A percentile compares a stretch with the other conserved stretches of the same genome.
Conservation (phyloP, 2,329 filamentous ascomycete species). For the Graphilbum sp. region DNA sequence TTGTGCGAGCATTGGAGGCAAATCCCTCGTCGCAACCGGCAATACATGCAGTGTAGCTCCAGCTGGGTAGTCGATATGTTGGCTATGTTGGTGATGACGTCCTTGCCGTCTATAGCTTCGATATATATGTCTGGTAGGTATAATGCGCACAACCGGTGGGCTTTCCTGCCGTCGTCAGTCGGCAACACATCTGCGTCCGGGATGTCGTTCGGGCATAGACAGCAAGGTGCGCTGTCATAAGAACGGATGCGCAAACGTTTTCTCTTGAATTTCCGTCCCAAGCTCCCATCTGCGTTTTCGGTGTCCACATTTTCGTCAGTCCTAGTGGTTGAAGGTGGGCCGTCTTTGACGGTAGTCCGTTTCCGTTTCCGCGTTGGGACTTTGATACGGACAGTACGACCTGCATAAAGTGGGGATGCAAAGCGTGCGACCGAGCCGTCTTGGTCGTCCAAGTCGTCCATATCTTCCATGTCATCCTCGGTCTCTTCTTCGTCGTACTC, state of each 20-base stretch:
- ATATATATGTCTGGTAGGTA: constrained; percentile 91
- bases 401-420: constrained; percentile 58
- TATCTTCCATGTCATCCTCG: constrained; percentile 45
- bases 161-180: constrained; percentile 75
- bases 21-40: constrained; percentile 83
- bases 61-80: constrained; percentile 73
- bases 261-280: constrained; percentile 48
- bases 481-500: constrained; percentile 69
- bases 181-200: constrained; percentile 65
- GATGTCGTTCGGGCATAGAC: constrained; percentile 83
- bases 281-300: constrained; percentile 13
- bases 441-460: constrained; percentile 37
- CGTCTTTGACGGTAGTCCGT: constrained; percentile 32
- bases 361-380: constrained; percentile 44
- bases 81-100: constrained; percentile 63
- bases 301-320: constrained; percentile 16
- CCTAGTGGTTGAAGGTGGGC: neutral
- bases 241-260: constrained; percentile 48
- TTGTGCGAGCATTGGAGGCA: constrained; percentile 94
- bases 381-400: constrained; percentile 3
- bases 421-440: constrained; percentile 49
- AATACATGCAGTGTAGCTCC: constrained; percentile 88
- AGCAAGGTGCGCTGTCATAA: constrained; percentile 41
- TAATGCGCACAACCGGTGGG: constrained; percentile 74
- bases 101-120: constrained; percentile 50